phyloP scores from a whole-genome alignment of 768 basidiomycete genomes.

The Tricholoma saponaceum region DNA sequence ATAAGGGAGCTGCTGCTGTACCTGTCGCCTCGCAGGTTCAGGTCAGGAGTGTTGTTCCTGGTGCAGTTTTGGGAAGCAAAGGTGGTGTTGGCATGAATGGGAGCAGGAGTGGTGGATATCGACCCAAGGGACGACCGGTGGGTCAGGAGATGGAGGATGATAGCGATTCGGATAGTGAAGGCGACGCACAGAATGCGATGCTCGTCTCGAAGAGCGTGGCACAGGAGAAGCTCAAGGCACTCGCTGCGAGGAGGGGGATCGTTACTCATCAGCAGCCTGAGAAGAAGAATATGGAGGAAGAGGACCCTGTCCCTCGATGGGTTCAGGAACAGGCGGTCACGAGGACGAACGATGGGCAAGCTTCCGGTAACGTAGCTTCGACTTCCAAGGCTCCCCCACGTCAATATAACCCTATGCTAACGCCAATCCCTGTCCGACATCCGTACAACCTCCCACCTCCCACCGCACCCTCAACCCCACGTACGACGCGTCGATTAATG shows the following conservation, averaged over 20 bases:
- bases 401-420: constrained; percentile 19
- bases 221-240: constrained; percentile 58
- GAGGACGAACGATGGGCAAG: neutral
- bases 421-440: constrained; percentile 57
- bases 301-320: constrained; percentile 21
- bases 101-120: constrained; percentile 36
- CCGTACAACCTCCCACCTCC: constrained; percentile 73
- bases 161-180: constrained; percentile 49
- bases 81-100: neutral
- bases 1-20: constrained; percentile 55
- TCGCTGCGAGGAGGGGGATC: constrained; percentile 45
- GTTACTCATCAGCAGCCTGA: constrained; percentile 15
- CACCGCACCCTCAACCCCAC: constrained; percentile 73
- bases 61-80: constrained; percentile 5
- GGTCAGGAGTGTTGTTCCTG: constrained; percentile 24
- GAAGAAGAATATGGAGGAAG: constrained; percentile 8
- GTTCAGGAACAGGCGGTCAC: constrained; percentile 5
- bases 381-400: constrained; percentile 7
- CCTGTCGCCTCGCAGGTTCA: constrained; percentile 45
- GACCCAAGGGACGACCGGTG: constrained; percentile 62
- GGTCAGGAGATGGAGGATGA: constrained; percentile 69
- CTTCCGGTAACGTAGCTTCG: neutral
- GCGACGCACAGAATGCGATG: constrained; percentile 34
- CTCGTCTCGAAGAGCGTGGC: constrained; percentile 66
- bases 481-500: constrained; percentile 82